Base-by-base conservation (phyloP, 2,329 filamentous ascomycete genomes). In the Epichloe uncinata region DNA sequence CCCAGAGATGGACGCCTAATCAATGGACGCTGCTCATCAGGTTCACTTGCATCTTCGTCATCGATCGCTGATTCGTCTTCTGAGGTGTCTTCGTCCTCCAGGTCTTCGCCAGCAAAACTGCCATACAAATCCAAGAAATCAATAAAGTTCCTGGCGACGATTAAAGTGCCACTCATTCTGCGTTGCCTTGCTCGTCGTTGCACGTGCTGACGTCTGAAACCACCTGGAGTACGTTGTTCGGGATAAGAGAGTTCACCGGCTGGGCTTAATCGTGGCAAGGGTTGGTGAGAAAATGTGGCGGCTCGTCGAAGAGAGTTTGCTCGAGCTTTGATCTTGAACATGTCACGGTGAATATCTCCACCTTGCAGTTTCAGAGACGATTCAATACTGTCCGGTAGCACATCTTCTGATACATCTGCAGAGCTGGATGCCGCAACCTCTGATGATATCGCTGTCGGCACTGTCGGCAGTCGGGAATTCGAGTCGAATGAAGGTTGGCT, bases 51-150 rank as follows among this genome's bases (percentile, higher is more conserved):
- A 3, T 75, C n/a, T 20, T 38, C 73, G 9, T 75, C 73, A 20
- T 70, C 66, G 26, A 75, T 69, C 20, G 75, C 76, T 33, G 64
- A 67, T 52, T 86, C 82, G 40, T 84, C 79, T 49, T 79, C 76
- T 1, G 71, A 74, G 0, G 55, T 54, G 41, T 69, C 66, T 22
- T 58, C 62, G 49, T 78, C 74, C 33, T 71, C 72, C 3, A 79
- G 67, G 49, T 88, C 82, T 62, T 89, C 85, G 47, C 85, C 85
- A 3, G 85, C 85, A 63, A 89, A 89, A 56, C 78, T 80, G 1
- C 85, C 85, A 59, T 89, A 89, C 0, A 89, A 69, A 52, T 85
- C 82, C 20, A 89, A 69, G 55, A 88, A 89, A 50, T 85, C 83
- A 55, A 87, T 78, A 61, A 89, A 89, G 60, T 81, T 85, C 52